Base-by-base conservation (phyloP, 2,329 filamentous ascomycete genomes). In the Macroventuria anomochaeta region DNA sequence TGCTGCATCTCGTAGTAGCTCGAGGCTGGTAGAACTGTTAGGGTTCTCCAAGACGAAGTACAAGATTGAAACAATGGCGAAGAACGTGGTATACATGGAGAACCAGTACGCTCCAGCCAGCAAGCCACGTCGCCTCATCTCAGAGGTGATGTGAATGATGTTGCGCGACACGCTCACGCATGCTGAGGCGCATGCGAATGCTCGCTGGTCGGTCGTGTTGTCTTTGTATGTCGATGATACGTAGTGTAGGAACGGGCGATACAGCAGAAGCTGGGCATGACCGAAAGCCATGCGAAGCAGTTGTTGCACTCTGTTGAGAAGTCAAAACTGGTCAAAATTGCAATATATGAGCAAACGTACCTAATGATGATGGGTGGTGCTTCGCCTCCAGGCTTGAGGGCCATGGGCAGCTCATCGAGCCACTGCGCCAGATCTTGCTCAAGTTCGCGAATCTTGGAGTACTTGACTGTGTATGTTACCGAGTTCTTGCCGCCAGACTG, bases 81-180 rank as follows among this genome's bases (percentile, higher is more conserved):
- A 93, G 75, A 91, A 93, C 13, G 90, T 88, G 2, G 89, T 91
- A 69, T 91, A 93, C 69, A 93, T 85, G 62, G 90, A 89, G 68
- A 93, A 93, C 90, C 90, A 95, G 73, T 91, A 93, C 0, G 90
- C 88, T 0, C 90, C 91, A 57, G 88, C 88, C n/a, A 95, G 79
- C 6, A 91, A 79, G 3, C 87, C 84, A 65, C 88, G 84, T 68
- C 87, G 88, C 61, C 88, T 87, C 79, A 93, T 93, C 66, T 92
- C 88, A 18, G 86, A 82, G 4, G 88, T 88, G 53, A 93, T 91
- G 66, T 93, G 89, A 28, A 95, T 85, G 56, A 95, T 90, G 66
- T 93, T 88, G 26, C 85, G 80, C 3, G 85, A 85, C 1, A 88
- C 85, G 61, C 84, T 86, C 49, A 88, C 83, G 60, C 85, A 88